A percentile compares a stretch with the other conserved stretches of the same genome.
phyloP scores from a whole-genome alignment of 345 rosid species.

The Citrus glauca region DNA sequence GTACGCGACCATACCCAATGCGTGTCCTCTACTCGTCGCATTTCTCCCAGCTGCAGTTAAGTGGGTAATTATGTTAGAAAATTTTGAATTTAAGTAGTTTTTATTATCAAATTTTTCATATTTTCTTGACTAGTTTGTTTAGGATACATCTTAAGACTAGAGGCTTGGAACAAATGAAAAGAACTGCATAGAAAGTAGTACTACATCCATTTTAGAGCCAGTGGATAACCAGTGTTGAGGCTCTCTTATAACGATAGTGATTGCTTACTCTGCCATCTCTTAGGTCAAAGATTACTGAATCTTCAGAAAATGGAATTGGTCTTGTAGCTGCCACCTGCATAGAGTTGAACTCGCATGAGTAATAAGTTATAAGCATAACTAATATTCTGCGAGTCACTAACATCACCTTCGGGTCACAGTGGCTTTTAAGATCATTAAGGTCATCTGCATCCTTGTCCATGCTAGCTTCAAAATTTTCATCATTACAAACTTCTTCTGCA shows the following conservation, averaged over 20 bases:
- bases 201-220: not conserved
- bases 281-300: constrained; percentile 54
- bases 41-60: constrained; percentile 53
- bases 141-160: no score
- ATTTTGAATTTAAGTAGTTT: not conserved
- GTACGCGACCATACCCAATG: constrained; percentile 55
- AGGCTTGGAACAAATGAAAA: no score
- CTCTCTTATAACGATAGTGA: not conserved
- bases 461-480: constrained; percentile 27
- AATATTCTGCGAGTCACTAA: constrained; percentile 2
- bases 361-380: not conserved
- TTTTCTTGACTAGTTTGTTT: no score
- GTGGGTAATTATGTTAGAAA: constrained; percentile 10
- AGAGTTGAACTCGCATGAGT: not conserved
- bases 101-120: no score
- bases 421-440: constrained; percentile 13
- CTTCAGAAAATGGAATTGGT: constrained; percentile 58
- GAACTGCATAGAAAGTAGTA: no score
- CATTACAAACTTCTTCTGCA: constrained; percentile 28
- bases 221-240: not conserved
- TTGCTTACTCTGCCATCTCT: constrained; percentile 69
- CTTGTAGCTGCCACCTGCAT: constrained; percentile 59
- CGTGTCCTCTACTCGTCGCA: constrained; percentile 32
- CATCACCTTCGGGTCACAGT: constrained; percentile 41
- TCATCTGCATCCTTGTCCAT: constrained; percentile 25